Conservation (phyloP, 768 basidiomycete genomes). For the Hericium rajendrae region DNA sequence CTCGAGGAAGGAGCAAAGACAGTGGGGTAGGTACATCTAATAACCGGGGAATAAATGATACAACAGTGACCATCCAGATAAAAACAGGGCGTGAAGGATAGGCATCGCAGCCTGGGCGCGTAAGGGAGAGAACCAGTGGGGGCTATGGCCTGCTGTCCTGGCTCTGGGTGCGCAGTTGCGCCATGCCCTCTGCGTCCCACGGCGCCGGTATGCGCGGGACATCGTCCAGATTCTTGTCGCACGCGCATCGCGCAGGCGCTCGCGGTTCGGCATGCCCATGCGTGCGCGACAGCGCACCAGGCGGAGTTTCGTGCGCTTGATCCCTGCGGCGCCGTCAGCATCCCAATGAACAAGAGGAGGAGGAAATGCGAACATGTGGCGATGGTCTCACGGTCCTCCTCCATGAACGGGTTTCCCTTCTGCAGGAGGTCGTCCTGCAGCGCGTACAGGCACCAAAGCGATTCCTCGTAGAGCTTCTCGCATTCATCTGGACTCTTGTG, state of each 20-base stretch:
- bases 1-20: too few species aligned
- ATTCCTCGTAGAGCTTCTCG: constrained; percentile 91
- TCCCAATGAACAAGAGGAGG: constrained; percentile 1
- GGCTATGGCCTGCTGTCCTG: too few species aligned
- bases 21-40: too few species aligned
- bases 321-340: constrained; percentile 39
- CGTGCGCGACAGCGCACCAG: constrained; percentile 69
- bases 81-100: too few species aligned
- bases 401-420: constrained; percentile 74
- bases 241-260: constrained; percentile 65
- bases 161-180: constrained; percentile 3
- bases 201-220: constrained; percentile 62
- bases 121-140: too few species aligned
- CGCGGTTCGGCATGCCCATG: constrained; percentile 67
- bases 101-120: too few species aligned
- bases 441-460: constrained; percentile 88
- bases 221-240: constrained; percentile 72
- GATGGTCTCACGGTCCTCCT: constrained; percentile 74
- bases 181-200: constrained; percentile 21
- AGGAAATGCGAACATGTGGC: constrained; percentile 48
- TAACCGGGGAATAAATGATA: too few species aligned
- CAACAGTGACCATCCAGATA: too few species aligned
- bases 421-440: constrained; percentile 84
- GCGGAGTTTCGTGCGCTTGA: constrained; percentile 75
- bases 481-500: constrained; percentile 71